A percentile compares a stretch with the other conserved stretches of the same genome.
Conservation (phyloP, 352 stramenopile genomes). For the Chrysophaeum taylorii region DNA sequence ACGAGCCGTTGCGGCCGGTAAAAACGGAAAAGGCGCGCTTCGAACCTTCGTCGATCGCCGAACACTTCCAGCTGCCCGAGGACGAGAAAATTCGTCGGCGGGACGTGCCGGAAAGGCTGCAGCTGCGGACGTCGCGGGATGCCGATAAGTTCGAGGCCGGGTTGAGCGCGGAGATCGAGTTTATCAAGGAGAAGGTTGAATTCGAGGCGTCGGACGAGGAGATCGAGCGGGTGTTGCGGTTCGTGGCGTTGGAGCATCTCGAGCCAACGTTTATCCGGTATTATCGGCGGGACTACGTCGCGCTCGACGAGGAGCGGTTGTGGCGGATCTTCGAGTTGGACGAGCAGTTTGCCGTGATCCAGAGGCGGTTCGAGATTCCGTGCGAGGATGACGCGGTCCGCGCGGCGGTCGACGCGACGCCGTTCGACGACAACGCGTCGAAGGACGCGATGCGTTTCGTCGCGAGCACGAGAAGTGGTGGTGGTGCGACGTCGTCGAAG, state of each 20-base stretch:
- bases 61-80: neutral
- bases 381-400: no score
- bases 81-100: constrained; percentile 24
- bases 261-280: constrained; percentile 30
- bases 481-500: no score
- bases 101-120: constrained; percentile 29
- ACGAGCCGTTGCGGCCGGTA: neutral
- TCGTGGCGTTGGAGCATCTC: constrained; percentile 24
- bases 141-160: constrained; percentile 15
- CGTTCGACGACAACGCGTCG: no score
- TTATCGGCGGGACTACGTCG: constrained; percentile 23
- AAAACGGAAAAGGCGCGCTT: neutral
- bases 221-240: constrained; percentile 23
- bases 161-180: constrained; percentile 24
- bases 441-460: no score
- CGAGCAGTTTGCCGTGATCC: constrained; percentile 29
- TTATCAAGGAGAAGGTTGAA: constrained; percentile 24
- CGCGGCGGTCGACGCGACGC: no score
- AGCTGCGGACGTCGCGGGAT: constrained; percentile 16
- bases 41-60: neutral
- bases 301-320: constrained; percentile 19
- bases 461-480: no score
- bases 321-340: constrained; percentile 38
- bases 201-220: neutral
- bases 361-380: no score